These are phyloP conservation scores for Apiotrichum mycotoxinovorans DNA, from an alignment of 1,284 basidiomycete genomes.

Conservation along the genomic window DNA sequence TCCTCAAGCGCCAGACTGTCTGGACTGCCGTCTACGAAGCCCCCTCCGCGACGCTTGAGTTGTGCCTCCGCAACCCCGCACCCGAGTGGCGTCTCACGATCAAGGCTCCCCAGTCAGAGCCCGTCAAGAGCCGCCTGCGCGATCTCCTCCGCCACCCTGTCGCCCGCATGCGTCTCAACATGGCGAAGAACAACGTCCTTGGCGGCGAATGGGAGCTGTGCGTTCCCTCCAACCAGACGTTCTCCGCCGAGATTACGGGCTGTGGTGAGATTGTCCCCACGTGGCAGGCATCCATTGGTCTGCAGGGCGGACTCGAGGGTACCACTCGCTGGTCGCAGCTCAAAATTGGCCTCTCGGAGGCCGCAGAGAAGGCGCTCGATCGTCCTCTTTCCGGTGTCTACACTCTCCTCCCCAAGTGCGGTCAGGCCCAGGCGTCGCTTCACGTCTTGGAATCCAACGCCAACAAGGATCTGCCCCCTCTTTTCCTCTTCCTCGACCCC, in stretches of 20 bases:
- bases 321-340: conserved; percentile 67
- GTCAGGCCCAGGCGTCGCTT: conserved; percentile 81
- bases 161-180: conserved; percentile 62
- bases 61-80: conserved; percentile 68
- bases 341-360: conserved; percentile 59
- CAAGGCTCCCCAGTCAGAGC: conserved; percentile 62
- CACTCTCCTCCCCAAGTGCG: conserved; percentile 75
- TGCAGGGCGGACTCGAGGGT: conserved; percentile 64
- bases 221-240: conserved; percentile 61
- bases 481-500: conserved; percentile 83
- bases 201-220: conserved; percentile 77
- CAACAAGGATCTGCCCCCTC: conserved; percentile 54
- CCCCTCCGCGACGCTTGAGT: conserved; percentile 65
- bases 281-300: conserved; percentile 81
- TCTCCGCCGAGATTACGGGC: conserved; percentile 64
- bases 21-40: conserved; percentile 82
- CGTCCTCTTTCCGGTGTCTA: conserved; percentile 77
- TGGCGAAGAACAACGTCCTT: conserved; percentile 54
- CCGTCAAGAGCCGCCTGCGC: conserved; percentile 77
- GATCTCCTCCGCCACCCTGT: conserved; percentile 69
- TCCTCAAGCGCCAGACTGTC: conserved; percentile 77
- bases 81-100: conserved; percentile 85
- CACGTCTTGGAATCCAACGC: conserved; percentile 54
- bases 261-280: conserved; percentile 69
- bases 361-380: conserved; percentile 61